These are phyloP conservation scores for Talaromyces sp. DNA, from an alignment of 2,329 filamentous ascomycete genomes.

Conservation along the genomic window DNA sequence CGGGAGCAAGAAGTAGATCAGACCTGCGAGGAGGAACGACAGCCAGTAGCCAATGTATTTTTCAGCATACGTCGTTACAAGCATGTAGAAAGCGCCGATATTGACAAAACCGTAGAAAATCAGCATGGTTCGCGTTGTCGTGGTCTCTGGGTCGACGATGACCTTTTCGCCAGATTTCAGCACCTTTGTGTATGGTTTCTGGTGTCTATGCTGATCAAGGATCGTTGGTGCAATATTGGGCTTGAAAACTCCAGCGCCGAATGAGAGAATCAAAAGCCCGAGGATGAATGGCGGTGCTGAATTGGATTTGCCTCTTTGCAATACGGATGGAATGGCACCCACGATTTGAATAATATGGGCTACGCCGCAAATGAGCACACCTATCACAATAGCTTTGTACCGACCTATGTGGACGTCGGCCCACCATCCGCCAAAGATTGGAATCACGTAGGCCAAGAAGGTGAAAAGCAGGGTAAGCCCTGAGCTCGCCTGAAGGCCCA, in stretches of 20 bases:
- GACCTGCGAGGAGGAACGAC: slow-evolving; percentile 21
- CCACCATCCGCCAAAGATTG: slow-evolving; percentile 54
- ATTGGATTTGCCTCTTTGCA: slow-evolving; percentile 23
- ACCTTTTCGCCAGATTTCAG: slow-evolving; percentile 58
- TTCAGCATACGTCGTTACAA: slow-evolving; percentile 66
- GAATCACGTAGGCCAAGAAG: slow-evolving; percentile 59
- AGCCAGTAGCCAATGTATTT: slow-evolving; percentile 58
- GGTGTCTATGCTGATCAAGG: slow-evolving; percentile 62
- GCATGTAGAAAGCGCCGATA: slow-evolving; percentile 55
- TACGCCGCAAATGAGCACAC: slow-evolving; percentile 42
- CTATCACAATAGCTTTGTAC: slow-evolving; percentile 64
- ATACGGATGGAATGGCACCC: slow-evolving; percentile 34
- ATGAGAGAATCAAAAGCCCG: slow-evolving; percentile 29
- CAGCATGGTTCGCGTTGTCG: slow-evolving; percentile 58
- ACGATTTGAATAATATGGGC: slow-evolving; percentile 60
- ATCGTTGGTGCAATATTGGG: slow-evolving; percentile 68
- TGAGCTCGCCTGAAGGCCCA: slow-evolving; percentile 50
- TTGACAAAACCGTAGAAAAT: slow-evolving; percentile 71
- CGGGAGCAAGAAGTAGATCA: slow-evolving; percentile 29
- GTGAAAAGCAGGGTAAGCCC: slow-evolving; percentile 54
- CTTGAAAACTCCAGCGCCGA: slow-evolving; percentile 47
- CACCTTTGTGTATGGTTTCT: slow-evolving; percentile 51
- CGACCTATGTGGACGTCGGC: slow-evolving; percentile 66
- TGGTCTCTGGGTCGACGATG: slow-evolving; percentile 64
- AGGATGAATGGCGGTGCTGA: slow-evolving; percentile 33